Evolutionary conservation across 176 grass and related monocot species (phyloP), one percentile per base, ranked within the genome.

Genomic region (Oryza brachyantha): DNA sequence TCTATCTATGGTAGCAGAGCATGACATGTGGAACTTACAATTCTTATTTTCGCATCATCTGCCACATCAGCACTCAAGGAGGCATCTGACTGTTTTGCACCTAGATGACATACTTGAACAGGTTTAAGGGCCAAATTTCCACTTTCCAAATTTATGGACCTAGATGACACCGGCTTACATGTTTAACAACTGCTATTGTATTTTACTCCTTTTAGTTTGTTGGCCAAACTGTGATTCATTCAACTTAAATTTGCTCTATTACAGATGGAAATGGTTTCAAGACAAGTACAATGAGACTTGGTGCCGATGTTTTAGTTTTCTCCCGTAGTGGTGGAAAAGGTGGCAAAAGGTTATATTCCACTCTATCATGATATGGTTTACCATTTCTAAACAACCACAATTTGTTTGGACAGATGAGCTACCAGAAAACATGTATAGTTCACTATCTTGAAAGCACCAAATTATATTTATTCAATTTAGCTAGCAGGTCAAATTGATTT

Each of bases 181-280:
- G 52, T 57, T 57, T 57, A 57, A 57, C 8, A 7, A 2, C 1
- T 3, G 6, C 17, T 55, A 22, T 6, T 19, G 7, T 55, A n/a
- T 55, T 55, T 55, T 55, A 55, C 50, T 55, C 46, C 19, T 50
- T 50, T n/a, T 21, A 38, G 21, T 74, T 39, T 79, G 71, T 59
- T 68, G 48, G 28, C 73, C 34, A 28, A 83, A 72, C 41, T 40
- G 64, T 79, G 35, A 76, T 71, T 7, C 66, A 54, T 79, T 86
- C 35, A 79, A 37, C 70, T 80, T 86, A 72, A 72, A 68, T 82
- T 80, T 83, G 32, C 50, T 68, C 22, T 69, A 14, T 57, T 68
- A 14, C 69, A 98, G 95, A 98, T 87, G 95, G 95, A 69, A 98
- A 98, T 92, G 95, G 95, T 86, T 98, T 98, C 62, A 98, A 98